Conservation (phyloP, 164 flowering plant species). For the Nelumbo lutea region DNA sequence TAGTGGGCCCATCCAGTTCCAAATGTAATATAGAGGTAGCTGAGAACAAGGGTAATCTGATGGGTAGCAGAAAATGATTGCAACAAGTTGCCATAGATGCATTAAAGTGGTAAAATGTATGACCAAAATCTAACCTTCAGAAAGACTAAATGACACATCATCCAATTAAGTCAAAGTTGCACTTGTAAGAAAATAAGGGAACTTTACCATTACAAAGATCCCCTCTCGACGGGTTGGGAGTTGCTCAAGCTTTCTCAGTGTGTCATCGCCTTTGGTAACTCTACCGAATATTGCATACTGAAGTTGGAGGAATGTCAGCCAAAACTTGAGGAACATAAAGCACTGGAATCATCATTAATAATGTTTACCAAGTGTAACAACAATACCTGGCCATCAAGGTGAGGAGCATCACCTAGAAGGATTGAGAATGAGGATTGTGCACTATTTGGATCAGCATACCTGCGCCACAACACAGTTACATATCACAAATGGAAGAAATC, state of each 20-base stretch:
- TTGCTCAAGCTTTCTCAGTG: conserved; percentile 79
- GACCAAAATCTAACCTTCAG: background rate
- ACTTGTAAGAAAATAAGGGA: background rate
- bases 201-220: conserved; percentile 85
- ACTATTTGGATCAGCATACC: conserved; percentile 80
- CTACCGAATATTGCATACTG: conserved; percentile 97
- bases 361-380: conserved; percentile 4
- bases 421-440: conserved; percentile 87
- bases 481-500: background rate
- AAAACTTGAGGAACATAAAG: background rate
- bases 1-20: too few species aligned
- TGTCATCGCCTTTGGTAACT: conserved; percentile 92
- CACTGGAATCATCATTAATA: conserved; percentile 1
- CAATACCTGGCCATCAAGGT: conserved; percentile 78
- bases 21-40: too few species aligned
- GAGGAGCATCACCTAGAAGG: conserved; percentile 98
- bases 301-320: conserved; percentile 5
- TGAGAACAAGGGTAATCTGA: too few species aligned
- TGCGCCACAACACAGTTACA: conserved; percentile 23
- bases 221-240: conserved; percentile 90
- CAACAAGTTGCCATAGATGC: too few species aligned
- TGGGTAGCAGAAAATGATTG: too few species aligned
- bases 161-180: background rate
- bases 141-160: background rate
- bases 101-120: background rate